These are phyloP conservation scores for Chalciporus sp. DNA, from an alignment of 1,284 basidiomycete species.

Conservation along the genomic window DNA sequence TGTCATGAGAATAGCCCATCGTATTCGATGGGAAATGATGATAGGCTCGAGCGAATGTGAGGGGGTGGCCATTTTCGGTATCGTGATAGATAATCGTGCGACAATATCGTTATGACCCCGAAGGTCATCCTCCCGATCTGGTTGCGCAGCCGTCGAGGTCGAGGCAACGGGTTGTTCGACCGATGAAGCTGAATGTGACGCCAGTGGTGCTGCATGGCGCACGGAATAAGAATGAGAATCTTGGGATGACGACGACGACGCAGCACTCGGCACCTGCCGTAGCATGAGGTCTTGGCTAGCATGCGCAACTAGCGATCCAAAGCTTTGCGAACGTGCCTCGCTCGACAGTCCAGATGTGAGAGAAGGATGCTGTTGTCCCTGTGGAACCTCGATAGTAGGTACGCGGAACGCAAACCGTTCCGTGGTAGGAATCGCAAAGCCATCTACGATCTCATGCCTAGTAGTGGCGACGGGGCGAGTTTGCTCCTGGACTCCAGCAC, in stretches of 20 bases:
- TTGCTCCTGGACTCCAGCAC: constrained; percentile 60
- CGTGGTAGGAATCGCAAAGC: constrained; percentile 53
- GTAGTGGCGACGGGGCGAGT: constrained; percentile 61
- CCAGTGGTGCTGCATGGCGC: background rate
- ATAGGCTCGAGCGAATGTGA: constrained; percentile 76
- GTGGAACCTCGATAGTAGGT: constrained; percentile 27
- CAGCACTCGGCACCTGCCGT: constrained; percentile 15
- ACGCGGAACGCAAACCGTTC: constrained; percentile 39
- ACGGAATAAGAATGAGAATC: constrained; percentile 1
- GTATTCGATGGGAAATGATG: constrained; percentile 70
- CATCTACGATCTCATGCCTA: constrained; percentile 73
- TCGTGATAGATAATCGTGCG: constrained; percentile 46
- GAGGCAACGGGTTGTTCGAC: constrained; percentile 9
- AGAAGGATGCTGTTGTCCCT: constrained; percentile 12
- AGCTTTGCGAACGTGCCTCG: constrained; percentile 19
- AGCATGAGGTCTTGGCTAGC: constrained; percentile 18
- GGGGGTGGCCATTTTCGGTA: constrained; percentile 57
- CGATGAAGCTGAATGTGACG: background rate
- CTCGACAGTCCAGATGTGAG: constrained; percentile 15
- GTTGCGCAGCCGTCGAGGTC: constrained; percentile 5
- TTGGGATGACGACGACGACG: constrained; percentile 20
- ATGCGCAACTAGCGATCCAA: constrained; percentile 13
- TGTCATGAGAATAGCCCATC: constrained; percentile 76
- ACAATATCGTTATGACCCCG: constrained; percentile 48
- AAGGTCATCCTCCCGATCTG: constrained; percentile 13